Base-by-base conservation (phyloP, 2,329 filamentous ascomycete species). In the Arachnopeziza araneosa region DNA sequence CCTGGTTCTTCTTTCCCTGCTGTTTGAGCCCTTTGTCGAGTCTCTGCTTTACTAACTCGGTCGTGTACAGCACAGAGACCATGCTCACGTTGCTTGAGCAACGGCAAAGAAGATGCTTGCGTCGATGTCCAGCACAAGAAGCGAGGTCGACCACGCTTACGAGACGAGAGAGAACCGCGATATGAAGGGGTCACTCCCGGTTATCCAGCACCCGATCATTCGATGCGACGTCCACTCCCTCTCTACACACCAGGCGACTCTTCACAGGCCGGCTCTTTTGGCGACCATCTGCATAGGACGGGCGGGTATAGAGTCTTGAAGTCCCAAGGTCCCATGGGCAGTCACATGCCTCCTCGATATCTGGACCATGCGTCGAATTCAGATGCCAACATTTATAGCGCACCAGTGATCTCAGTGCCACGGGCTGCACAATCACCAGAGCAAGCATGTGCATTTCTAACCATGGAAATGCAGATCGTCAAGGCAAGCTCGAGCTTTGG, bases 91-190 rank as follows among this genome's bases (percentile, higher is more conserved):
- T 95, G 90, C 71, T 77, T 89, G 36, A 85, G 85, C 68, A 91
- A 90, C 70, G 88, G 89, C 62, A 95, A 93, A 69, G 80, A 93
- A 78, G 89, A 92, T 60, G 81, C 86, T 8, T 95, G 90, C 71
- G 80, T 91, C 67, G 90, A 95, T 74, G 90, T 95, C 36, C 88
- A 91, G 70, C 90, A 95, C 75, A 95, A 93, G 75, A 95, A 93
- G 73, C 80, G 90, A 67, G 90, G 90, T 50, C 82, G 90, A 54
- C 90, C 90, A 61, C 82, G 90, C 64, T 77, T 95, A 66, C 84
- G 90, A 68, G 90, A 93, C 70, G 88, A 90, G 61, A 78, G 83
- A 67, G 84, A 87, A 64, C 70, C 80, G 54, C 79, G 83, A 64
- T 86, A 82, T 67, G 84, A 86, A 60, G 67, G 60, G 55, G 58